phyloP scores from a whole-genome alignment of 805 yeast genomes.

The Saturnispora quitensis region DNA sequence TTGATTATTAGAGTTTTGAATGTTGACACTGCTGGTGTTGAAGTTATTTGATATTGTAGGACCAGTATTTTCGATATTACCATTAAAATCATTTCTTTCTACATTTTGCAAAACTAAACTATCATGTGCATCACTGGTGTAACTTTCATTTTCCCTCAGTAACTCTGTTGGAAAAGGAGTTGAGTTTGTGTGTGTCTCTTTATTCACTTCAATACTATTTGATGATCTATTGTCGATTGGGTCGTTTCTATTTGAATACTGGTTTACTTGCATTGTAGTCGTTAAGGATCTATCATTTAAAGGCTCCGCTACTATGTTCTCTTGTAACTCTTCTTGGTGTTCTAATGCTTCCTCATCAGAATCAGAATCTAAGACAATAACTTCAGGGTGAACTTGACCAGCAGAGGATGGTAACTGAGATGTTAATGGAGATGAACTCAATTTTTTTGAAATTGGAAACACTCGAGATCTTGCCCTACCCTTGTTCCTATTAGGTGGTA shows the following conservation, averaged over 20 bases:
- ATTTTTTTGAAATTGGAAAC: background rate
- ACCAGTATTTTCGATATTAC: no score
- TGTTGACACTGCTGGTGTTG: background rate
- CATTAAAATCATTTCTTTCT: background rate
- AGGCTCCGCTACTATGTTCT: background rate
- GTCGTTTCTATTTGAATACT: background rate
- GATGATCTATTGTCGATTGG: background rate
- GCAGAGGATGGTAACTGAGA: background rate
- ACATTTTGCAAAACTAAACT: background rate
- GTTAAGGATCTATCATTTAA: background rate
- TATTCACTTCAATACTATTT: background rate
- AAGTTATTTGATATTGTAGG: background rate
- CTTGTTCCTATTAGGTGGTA: background rate
- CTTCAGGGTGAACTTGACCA: background rate
- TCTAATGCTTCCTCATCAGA: background rate
- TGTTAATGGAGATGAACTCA: background rate
- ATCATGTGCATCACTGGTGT: background rate
- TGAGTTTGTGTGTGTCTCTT: background rate
- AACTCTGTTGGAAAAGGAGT: background rate
- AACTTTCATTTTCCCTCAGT: background rate
- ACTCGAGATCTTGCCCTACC: background rate
- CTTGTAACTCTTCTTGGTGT: background rate
- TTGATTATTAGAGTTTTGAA: background rate
- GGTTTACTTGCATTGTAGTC: background rate
- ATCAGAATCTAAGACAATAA: constrained; percentile 3